A percentile compares a stretch with the other conserved stretches of the same genome.
These are phyloP conservation scores for Psilocybe azurescens DNA, from an alignment of 768 basidiomycete species.

Conservation along the genomic window DNA sequence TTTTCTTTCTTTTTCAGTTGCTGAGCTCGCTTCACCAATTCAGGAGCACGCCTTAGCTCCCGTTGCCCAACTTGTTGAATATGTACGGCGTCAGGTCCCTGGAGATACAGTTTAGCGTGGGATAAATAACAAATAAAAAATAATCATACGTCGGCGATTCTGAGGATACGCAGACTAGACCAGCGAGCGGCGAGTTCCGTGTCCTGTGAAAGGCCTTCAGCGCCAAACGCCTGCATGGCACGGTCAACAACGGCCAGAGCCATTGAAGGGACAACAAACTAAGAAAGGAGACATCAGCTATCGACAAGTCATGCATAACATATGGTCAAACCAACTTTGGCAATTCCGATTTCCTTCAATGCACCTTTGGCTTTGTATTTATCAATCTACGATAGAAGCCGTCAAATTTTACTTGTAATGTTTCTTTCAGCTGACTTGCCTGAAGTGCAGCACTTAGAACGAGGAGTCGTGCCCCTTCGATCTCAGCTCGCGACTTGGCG, in stretches of 20 bases:
- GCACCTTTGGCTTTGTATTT: slow-evolving; percentile 91
- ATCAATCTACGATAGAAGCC: slow-evolving; percentile 68
- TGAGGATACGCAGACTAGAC: slow-evolving; percentile 84
- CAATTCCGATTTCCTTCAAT: slow-evolving; percentile 95
- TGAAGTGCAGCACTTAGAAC: slow-evolving; percentile 93
- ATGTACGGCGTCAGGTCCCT: slow-evolving; percentile 91
- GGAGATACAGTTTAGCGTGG: slow-evolving; percentile 8
- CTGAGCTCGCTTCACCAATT: slow-evolving; percentile 55
- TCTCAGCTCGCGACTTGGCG: slow-evolving; percentile 91
- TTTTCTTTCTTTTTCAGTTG: slow-evolving; percentile 67
- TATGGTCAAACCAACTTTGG: slow-evolving; percentile 67
- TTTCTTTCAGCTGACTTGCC: slow-evolving; percentile 36
- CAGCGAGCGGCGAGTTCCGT: slow-evolving; percentile 79
- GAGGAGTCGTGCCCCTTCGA: slow-evolving; percentile 85
- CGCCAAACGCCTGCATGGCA: slow-evolving; percentile 95
- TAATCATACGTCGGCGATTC: slow-evolving; percentile 78
- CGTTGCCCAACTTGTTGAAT: slow-evolving; percentile 93
- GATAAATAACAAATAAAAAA: slow-evolving; percentile 10
- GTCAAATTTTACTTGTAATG: neutral
- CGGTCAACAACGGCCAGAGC: slow-evolving; percentile 89
- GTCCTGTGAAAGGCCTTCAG: slow-evolving; percentile 95
- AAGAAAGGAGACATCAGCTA: slow-evolving; percentile 7
- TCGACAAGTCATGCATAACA: neutral
- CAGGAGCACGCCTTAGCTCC: slow-evolving; percentile 81
- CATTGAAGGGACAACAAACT: slow-evolving; percentile 96